A percentile compares a stretch with the other conserved stretches of the same genome.
These are phyloP conservation scores for Porcisia hertigi DNA, from an alignment of 208 protist species.

Conservation along the genomic window DNA sequence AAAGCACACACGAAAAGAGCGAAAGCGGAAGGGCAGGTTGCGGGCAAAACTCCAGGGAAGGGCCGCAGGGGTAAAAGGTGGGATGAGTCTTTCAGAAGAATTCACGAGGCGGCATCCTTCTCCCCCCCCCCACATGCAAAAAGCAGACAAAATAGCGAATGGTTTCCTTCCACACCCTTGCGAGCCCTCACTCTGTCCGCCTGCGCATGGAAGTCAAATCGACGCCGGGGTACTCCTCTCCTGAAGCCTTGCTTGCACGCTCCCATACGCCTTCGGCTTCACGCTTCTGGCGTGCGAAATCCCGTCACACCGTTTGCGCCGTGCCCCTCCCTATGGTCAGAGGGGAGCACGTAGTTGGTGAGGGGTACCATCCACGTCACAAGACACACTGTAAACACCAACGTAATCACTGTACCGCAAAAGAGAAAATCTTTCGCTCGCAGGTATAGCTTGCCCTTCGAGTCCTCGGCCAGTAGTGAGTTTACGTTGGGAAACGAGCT, in stretches of 20 bases:
- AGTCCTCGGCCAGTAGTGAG: slow-evolving; percentile 88
- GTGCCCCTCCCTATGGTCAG: not conserved
- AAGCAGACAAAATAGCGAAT: not conserved
- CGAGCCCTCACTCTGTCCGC: not conserved
- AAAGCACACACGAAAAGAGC: not conserved
- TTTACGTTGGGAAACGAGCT: slow-evolving; percentile 96
- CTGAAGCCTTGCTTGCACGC: not conserved
- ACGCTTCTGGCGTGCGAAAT: not conserved
- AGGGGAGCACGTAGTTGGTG: slow-evolving; percentile 67
- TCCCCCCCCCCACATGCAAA: not conserved
- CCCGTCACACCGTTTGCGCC: not conserved
- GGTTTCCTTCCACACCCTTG: not conserved
- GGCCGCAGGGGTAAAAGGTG: not conserved
- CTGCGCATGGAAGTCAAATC: not conserved
- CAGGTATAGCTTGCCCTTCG: slow-evolving; percentile 84
- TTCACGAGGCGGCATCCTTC: not conserved
- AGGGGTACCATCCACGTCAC: slow-evolving; percentile 88
- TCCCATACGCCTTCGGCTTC: no score
- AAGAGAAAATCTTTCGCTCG: slow-evolving; percentile 90
- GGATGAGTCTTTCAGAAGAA: not conserved
- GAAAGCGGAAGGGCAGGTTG: not conserved
- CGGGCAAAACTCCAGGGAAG: not conserved
- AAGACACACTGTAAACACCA: slow-evolving; percentile 65
- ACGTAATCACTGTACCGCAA: slow-evolving; percentile 71
- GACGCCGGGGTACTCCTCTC: not conserved